Conservation (phyloP, 2,329 filamentous ascomycete genomes). For the Dothistroma septosporum region DNA sequence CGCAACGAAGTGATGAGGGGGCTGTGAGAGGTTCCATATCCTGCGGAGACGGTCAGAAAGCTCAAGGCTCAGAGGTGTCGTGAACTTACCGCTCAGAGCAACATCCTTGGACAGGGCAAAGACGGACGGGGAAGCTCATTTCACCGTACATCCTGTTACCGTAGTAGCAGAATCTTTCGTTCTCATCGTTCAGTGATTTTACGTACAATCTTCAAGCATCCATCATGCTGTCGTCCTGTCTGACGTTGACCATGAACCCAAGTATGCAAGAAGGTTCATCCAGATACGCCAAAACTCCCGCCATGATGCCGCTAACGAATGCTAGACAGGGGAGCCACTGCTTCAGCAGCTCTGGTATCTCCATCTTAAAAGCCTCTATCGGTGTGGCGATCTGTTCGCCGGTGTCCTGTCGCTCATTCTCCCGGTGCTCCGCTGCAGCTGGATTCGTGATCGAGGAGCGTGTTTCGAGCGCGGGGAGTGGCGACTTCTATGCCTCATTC, state of each 20-base stretch:
- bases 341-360: conserved; percentile 6
- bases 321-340: background rate
- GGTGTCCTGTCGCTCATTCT: background rate
- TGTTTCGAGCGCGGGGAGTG: background rate
- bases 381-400: background rate
- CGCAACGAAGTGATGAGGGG: too few relatives aligned
- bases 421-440: background rate
- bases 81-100: background rate
- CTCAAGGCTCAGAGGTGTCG: too few relatives aligned
- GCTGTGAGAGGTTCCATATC: too few relatives aligned
- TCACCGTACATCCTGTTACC: background rate
- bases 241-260: background rate
- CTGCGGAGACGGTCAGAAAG: too few relatives aligned
- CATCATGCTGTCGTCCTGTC: background rate
- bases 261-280: background rate
- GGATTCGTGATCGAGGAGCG: background rate
- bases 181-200: background rate
- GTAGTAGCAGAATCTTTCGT: background rate
- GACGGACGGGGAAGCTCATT: background rate
- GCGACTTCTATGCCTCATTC: background rate
- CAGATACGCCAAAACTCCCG: background rate
- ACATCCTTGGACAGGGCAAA: background rate
- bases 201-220: conserved; percentile 1
- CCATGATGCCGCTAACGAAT: conserved; percentile 8
- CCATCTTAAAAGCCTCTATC: background rate